Evolutionary conservation across 2,329 filamentous ascomycete genomes (phyloP).

Genomic region (Pyrenochaeta sp.): DNA sequence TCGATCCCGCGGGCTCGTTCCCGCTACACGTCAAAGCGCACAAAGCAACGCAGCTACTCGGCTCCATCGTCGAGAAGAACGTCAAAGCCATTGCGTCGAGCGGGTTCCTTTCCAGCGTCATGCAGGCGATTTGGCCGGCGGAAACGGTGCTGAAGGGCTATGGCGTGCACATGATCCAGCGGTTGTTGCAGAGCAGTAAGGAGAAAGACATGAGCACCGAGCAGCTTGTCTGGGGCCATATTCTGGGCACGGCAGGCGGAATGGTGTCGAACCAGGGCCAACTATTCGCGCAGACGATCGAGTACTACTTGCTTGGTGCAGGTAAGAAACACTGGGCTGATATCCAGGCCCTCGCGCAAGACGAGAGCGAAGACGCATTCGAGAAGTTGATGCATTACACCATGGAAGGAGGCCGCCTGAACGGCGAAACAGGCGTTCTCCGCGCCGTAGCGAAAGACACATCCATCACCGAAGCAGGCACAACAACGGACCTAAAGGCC

Average conservation of each 20-base stretch:
- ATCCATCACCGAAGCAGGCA: conserved; percentile 43
- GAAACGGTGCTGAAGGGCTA: conserved; percentile 59
- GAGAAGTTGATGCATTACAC: conserved; percentile 61
- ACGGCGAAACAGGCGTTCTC: conserved; percentile 54
- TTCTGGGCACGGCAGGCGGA: conserved; percentile 65
- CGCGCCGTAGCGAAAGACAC: conserved; percentile 47
- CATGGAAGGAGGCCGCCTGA: conserved; percentile 55
- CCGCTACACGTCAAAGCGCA: conserved; percentile 60
- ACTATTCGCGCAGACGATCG: conserved; percentile 65
- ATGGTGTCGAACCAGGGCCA: conserved; percentile 65
- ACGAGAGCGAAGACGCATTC: conserved; percentile 54
- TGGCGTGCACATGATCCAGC: conserved; percentile 64
- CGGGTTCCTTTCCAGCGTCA: conserved; percentile 53
- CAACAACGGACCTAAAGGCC: conserved; percentile 41
- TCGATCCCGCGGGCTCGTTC: conserved; percentile 62
- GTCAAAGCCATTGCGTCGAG: conserved; percentile 56
- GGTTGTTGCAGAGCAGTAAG: conserved; percentile 56
- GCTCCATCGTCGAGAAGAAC: conserved; percentile 59
- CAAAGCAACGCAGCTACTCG: conserved; percentile 58
- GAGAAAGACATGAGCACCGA: conserved; percentile 48
- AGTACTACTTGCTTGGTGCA: conserved; percentile 62
- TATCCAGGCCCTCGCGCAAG: conserved; percentile 57
- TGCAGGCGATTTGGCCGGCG: conserved; percentile 51
- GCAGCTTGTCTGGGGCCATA: conserved; percentile 65
- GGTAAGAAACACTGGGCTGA: conserved; percentile 58